Evolutionary conservation across 163 green algal species (phyloP), one percentile per base, ranked within the genome.

Genomic region (Volvox carteri): DNA sequence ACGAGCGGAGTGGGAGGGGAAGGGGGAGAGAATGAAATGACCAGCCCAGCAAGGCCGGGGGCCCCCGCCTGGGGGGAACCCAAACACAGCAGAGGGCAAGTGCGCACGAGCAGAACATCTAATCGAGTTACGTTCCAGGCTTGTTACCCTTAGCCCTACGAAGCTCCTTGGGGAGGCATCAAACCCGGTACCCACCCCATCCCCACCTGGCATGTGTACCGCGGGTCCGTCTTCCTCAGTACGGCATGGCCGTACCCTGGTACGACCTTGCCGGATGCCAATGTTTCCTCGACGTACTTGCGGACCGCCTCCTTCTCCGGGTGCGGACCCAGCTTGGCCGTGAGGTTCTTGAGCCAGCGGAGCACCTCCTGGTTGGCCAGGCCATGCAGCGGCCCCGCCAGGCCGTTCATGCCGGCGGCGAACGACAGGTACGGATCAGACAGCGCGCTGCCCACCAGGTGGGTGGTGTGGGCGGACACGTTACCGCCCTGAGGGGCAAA

Each of bases 201-300:
- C n/a, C 85, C 41, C n/a, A 93, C 90, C 91, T 97, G 95, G 90
- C 94, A 97, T 1, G 93, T 98, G 95, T 99, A 99, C 52, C 97
- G 95, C 16, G 97, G 97, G 91, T 99, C 98, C 8, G 98, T 99
- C 91, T 98, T 98, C 56, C 98, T 95, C 86, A 99, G 94, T 86
- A 99, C 98, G 28, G 97, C 98, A 92, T 99, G 98, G 37, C 98
- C 98, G 88, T 98, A 99, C 12, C 98, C 98, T 8, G 98, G 98
- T 62, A 99, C 96, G 67, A 99, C 96, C 84, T 98, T 97, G 79
- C 98, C 98, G n/a, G 84, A 93, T 85, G 98, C 98, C n/a, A 99
- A 94, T 0, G 98, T 99, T 52, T 95, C 94, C 95, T 96, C 95
- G 44, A 98, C 95, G 92, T 98, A 99, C 42, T 97, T 91, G 21